A percentile compares a stretch with the other conserved stretches of the same genome.
These are phyloP conservation scores for Lentinula detonsa DNA, from an alignment of 768 basidiomycete genomes.

Conservation along the genomic window DNA sequence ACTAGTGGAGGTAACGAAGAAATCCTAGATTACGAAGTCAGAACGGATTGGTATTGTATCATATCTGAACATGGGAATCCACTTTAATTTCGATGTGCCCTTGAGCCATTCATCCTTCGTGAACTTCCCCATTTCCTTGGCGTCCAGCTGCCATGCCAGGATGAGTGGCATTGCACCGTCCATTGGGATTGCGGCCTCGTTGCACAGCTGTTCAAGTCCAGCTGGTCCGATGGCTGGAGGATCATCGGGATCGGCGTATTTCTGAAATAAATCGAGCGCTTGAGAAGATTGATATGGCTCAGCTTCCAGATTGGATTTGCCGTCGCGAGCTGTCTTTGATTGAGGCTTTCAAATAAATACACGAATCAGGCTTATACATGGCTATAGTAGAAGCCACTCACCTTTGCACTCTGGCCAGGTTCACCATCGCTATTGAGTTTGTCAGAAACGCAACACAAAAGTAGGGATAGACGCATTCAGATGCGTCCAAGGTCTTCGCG, in stretches of 20 bases:
- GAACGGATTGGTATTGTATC: too few species aligned
- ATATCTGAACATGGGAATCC: slow-evolving; percentile 15
- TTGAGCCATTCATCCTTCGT: slow-evolving; percentile 65
- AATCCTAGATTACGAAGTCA: slow-evolving; percentile 27
- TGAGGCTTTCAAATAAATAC: not conserved
- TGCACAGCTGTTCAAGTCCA: slow-evolving; percentile 67
- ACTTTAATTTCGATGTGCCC: slow-evolving; percentile 44
- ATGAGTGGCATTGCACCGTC: slow-evolving; percentile 70
- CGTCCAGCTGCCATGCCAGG: slow-evolving; percentile 68
- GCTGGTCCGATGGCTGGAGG: slow-evolving; percentile 60
- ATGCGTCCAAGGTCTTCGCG: slow-evolving; percentile 27
- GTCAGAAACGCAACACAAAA: slow-evolving; percentile 63
- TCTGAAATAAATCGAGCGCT: slow-evolving; percentile 50
- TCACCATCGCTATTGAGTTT: slow-evolving; percentile 45
- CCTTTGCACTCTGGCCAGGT: slow-evolving; percentile 22
- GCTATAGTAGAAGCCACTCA: slow-evolving; percentile 14
- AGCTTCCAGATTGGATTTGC: slow-evolving; percentile 16
- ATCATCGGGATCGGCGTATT: slow-evolving; percentile 53
- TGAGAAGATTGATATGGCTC: slow-evolving; percentile 48
- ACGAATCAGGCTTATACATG: slow-evolving; percentile 14
- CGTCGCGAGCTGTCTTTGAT: not conserved
- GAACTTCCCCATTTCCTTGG: slow-evolving; percentile 70
- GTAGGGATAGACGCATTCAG: slow-evolving; percentile 55
- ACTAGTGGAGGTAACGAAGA: slow-evolving; percentile 44
- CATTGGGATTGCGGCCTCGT: slow-evolving; percentile 62